These are phyloP conservation scores for Cylindrotheca closterium DNA, from an alignment of 108 stramenopile genomes.

Conservation along the genomic window DNA sequence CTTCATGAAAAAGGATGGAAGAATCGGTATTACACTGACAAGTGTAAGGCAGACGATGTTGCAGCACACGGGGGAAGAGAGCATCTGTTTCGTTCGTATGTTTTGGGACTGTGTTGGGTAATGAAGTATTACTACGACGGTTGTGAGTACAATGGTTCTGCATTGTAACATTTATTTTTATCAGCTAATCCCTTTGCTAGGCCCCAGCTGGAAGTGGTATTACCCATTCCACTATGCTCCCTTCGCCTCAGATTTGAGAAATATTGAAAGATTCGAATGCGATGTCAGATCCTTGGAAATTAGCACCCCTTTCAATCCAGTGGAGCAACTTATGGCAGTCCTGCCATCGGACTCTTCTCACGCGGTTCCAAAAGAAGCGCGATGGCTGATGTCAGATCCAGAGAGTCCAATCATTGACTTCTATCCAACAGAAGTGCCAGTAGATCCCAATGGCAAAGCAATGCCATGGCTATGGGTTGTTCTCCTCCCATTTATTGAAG, in stretches of 20 bases:
- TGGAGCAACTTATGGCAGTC: conserved; percentile 98
- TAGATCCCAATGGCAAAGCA: conserved; percentile 98
- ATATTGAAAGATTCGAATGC: conserved; percentile 87
- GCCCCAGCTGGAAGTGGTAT: conserved; percentile 96
- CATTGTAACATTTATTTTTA: background rate
- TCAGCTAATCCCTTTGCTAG: conserved; percentile 2
- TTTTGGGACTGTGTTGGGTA: conserved; percentile 98
- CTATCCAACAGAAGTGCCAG: conserved; percentile 91
- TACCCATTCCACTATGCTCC: conserved; percentile 99
- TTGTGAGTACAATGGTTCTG: conserved; percentile 28
- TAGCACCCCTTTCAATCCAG: conserved; percentile 91
- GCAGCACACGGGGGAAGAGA: conserved; percentile 86
- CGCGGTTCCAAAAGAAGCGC: conserved; percentile 89
- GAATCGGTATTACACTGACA: conserved; percentile 94
- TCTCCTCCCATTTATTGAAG: conserved; percentile 97
- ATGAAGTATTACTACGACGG: conserved; percentile 98
- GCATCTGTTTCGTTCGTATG: conserved; percentile 91
- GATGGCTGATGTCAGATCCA: conserved; percentile 88
- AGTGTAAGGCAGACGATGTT: conserved; percentile 95
- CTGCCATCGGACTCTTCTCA: conserved; percentile 93
- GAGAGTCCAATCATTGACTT: conserved; percentile 97
- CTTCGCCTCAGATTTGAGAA: conserved; percentile 96
- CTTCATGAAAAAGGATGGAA: conserved; percentile 97
- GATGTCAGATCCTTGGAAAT: conserved; percentile 77
- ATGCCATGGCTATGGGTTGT: conserved; percentile 99